A percentile compares a stretch with the other conserved stretches of the same genome.
Evolutionary conservation across 768 basidiomycete species (phyloP).

Genomic region (Termitomyces sp.): DNA sequence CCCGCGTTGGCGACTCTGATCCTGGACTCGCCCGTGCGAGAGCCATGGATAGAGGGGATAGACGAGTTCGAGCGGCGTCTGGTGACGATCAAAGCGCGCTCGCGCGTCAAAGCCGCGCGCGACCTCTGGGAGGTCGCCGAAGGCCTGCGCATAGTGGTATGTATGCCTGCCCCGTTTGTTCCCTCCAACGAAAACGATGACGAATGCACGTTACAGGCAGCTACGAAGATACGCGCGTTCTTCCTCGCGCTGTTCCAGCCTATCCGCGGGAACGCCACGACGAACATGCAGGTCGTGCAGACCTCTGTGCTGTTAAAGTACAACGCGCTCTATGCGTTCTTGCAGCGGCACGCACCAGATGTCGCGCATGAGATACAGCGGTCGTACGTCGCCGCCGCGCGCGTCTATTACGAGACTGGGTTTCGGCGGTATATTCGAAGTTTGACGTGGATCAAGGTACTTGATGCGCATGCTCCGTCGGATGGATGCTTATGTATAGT

Average conservation of each 20-base stretch:
- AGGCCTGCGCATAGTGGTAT: constrained; percentile 82
- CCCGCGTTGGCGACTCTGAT: constrained; percentile 73
- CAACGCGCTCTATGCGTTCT: constrained; percentile 73
- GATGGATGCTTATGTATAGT: background rate
- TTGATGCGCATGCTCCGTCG: constrained; percentile 5
- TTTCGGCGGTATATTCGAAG: constrained; percentile 87
- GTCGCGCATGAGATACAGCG: constrained; percentile 87
- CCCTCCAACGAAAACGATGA: too few species aligned
- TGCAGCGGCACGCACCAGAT: constrained; percentile 74
- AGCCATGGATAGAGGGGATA: constrained; percentile 83
- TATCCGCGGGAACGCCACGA: constrained; percentile 76
- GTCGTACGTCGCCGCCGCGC: constrained; percentile 76
- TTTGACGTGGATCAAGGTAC: constrained; percentile 73
- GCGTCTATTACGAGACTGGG: constrained; percentile 93
- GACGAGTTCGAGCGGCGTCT: constrained; percentile 77
- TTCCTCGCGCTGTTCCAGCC: constrained; percentile 82
- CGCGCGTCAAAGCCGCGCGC: constrained; percentile 81
- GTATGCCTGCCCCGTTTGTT: background rate
- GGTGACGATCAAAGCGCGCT: constrained; percentile 61
- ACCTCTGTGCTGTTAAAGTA: constrained; percentile 84
- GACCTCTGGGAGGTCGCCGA: constrained; percentile 82
- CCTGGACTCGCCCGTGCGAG: constrained; percentile 80
- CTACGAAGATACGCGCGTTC: constrained; percentile 83
- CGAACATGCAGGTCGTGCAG: constrained; percentile 92
- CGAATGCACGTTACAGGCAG: constrained; percentile 48